These are phyloP conservation scores for Ophiostoma ips DNA, from an alignment of 2,329 filamentous ascomycete genomes.

Conservation along the genomic window DNA sequence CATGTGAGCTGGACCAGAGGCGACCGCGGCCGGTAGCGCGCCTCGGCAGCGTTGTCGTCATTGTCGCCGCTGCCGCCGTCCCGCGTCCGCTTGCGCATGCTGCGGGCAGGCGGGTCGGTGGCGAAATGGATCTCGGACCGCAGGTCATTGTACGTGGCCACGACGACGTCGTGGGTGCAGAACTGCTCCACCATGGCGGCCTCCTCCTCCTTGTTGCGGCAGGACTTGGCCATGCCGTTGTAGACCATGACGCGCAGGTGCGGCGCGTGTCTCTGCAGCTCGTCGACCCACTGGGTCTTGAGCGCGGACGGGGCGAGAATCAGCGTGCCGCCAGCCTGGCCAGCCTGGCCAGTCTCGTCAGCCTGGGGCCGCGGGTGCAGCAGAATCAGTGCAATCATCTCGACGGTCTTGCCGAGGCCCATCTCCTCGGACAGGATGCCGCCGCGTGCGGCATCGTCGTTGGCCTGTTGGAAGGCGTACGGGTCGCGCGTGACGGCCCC, in stretches of 20 bases:
- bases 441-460: slow-evolving; percentile 27
- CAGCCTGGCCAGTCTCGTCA: slow-evolving; percentile 24
- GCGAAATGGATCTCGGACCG: slow-evolving; percentile 69
- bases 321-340: slow-evolving; percentile 43
- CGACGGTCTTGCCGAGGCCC: slow-evolving; percentile 70
- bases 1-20: slow-evolving; percentile 70
- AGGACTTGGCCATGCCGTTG: slow-evolving; percentile 27
- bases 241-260: slow-evolving; percentile 42
- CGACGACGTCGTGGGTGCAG: slow-evolving; percentile 40
- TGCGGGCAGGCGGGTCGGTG: slow-evolving; percentile 52
- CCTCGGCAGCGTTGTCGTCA: neutral
- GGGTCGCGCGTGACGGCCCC: slow-evolving; percentile 41
- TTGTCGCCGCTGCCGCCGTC: neutral
- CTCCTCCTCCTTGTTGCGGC: slow-evolving; percentile 25
- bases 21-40: slow-evolving; percentile 52
- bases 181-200: slow-evolving; percentile 30
- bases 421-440: slow-evolving; percentile 70
- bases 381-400: slow-evolving; percentile 57
- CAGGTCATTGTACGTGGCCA: slow-evolving; percentile 58
- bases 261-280: slow-evolving; percentile 45
- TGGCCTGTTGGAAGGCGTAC: slow-evolving; percentile 28
- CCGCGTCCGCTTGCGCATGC: slow-evolving; percentile 38
- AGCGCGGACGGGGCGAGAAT: slow-evolving; percentile 47
- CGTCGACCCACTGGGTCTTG: slow-evolving; percentile 46
- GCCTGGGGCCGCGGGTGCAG: slow-evolving; percentile 37